Percentiles rank a stretch among this genome's conserved stretches.
Conservation (phyloP, 352 stramenopile genomes). For the Phytophthora parvispora region DNA sequence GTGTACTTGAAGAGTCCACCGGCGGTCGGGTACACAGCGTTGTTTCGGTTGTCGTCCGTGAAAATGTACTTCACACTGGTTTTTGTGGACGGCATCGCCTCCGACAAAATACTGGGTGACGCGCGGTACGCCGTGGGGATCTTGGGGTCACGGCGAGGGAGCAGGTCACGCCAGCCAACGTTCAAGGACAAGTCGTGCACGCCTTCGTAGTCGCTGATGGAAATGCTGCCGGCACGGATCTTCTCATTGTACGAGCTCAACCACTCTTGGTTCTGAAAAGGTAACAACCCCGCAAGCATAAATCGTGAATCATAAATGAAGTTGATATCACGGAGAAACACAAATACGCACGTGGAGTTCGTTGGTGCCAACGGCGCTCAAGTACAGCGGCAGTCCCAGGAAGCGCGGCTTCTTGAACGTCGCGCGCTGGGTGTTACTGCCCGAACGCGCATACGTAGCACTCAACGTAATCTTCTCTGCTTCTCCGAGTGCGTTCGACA, state of each 20-base stretch:
- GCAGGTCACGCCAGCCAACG: slow-evolving; percentile 89
- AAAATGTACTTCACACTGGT: slow-evolving; percentile 95
- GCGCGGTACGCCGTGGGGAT: slow-evolving; percentile 91
- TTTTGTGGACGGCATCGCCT: slow-evolving; percentile 92
- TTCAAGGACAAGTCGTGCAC: slow-evolving; percentile 90
- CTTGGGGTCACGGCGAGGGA: slow-evolving; percentile 84
- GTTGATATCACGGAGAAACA: background rate
- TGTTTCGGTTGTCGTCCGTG: slow-evolving; percentile 91
- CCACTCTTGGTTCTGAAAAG: slow-evolving; percentile 80
- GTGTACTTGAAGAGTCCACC: slow-evolving; percentile 93
- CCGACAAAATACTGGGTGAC: slow-evolving; percentile 91
- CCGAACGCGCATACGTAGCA: slow-evolving; percentile 86
- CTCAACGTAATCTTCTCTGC: slow-evolving; percentile 88
- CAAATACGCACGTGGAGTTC: slow-evolving; percentile 72
- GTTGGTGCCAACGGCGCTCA: slow-evolving; percentile 82
- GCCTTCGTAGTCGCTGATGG: slow-evolving; percentile 88
- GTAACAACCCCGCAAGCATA: background rate
- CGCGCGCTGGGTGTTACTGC: slow-evolving; percentile 86
- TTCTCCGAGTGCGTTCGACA: slow-evolving; percentile 87
- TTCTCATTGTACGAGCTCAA: slow-evolving; percentile 92
- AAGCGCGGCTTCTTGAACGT: slow-evolving; percentile 92
- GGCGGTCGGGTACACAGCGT: slow-evolving; percentile 85
- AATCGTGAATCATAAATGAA: background rate
- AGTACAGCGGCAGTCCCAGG: slow-evolving; percentile 81
- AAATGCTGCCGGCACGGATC: slow-evolving; percentile 84